Evolutionary conservation across 345 rosid genomes (phyloP), one percentile per base, ranked within the genome.

Genomic region (Mercurialis annua): DNA sequence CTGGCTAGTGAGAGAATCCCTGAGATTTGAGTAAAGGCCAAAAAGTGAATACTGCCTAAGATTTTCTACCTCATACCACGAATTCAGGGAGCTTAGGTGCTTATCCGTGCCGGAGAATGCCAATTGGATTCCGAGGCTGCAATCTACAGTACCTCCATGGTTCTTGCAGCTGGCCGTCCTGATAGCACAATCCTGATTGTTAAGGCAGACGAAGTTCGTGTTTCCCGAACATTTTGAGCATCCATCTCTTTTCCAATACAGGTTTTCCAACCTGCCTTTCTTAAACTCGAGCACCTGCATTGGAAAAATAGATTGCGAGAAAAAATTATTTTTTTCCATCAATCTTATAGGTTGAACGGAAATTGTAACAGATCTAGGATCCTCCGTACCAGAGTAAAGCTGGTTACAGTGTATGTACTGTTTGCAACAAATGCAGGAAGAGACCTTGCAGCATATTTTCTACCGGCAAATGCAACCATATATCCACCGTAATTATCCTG

Each of bases 81-180:
- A 90, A 73, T 95, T 95, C 66, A 95, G 82, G 6, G 70, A 90
- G 5, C 89, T 72, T 59, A 83, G 77, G 73, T 95, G 99, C 81
- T 95, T 92, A 73, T 95, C 99, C 0, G 98, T 95, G 58, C 99
- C 99, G 1, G 98, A 92, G 80, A 95, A 92, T 27, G 99, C 96
- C 70, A 95, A 64, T 26, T 95, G 99, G 66, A 95, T 92, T 72
- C 98, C 98, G 11, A 95, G 79, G 77, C 96, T 95, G 74, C 99
- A 95, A 73, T 92, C 99, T 7, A 85, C 98, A 27, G 64, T 59
- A 0, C 98, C 98, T 64, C 87, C 86, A n/a, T 15, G 77, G 74
- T 64, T 83, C 69, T 83, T 92, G 80, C 99, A 95, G 78, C 36
- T 74, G 29, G 83, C 17, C 27, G 90, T 75, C 67, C 73, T 80